These are phyloP conservation scores for Leccinum variicolor DNA, from an alignment of 768 basidiomycete species.

Conservation along the genomic window DNA sequence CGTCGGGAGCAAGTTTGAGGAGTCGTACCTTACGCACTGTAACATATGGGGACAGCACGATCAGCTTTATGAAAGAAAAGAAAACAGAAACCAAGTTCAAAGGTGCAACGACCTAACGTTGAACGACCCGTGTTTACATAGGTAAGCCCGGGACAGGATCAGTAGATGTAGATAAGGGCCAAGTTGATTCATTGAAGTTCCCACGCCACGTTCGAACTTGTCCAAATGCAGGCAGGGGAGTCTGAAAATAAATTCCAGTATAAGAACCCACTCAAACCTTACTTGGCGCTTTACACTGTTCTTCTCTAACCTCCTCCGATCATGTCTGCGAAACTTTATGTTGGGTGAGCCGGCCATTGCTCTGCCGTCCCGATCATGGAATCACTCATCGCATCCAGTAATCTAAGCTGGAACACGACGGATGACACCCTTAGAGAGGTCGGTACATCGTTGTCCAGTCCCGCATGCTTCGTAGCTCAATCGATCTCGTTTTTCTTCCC, in stretches of 20 bases:
- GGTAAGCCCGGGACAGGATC: not conserved
- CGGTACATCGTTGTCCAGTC: constrained; percentile 8
- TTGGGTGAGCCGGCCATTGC: constrained; percentile 24
- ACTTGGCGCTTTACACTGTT: constrained; percentile 9
- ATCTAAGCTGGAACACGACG: constrained; percentile 33
- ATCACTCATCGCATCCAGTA: constrained; percentile 16
- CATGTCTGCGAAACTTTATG: constrained; percentile 33
- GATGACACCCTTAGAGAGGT: constrained; percentile 27
- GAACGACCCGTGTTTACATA: not conserved
- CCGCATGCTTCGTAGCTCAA: constrained; percentile 2
- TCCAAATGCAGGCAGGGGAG: constrained; percentile 31
- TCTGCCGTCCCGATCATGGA: not conserved
- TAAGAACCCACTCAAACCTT: constrained; percentile 27
- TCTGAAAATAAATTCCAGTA: constrained; percentile 29
- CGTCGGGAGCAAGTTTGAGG: not conserved
- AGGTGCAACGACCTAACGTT: not conserved
- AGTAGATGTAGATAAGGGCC: constrained; percentile 15
- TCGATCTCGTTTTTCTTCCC: constrained; percentile 1
- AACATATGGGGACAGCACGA: not conserved
- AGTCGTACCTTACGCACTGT: not conserved
- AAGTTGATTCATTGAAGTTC: constrained; percentile 1
- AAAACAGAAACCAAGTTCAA: not conserved
- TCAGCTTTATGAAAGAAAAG: not conserved
- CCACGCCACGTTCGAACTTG: constrained; percentile 12
- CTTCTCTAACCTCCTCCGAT: constrained; percentile 10